Evolutionary conservation across 164 flowering plant genomes (phyloP).

Genomic region (Buxus sempervirens): DNA sequence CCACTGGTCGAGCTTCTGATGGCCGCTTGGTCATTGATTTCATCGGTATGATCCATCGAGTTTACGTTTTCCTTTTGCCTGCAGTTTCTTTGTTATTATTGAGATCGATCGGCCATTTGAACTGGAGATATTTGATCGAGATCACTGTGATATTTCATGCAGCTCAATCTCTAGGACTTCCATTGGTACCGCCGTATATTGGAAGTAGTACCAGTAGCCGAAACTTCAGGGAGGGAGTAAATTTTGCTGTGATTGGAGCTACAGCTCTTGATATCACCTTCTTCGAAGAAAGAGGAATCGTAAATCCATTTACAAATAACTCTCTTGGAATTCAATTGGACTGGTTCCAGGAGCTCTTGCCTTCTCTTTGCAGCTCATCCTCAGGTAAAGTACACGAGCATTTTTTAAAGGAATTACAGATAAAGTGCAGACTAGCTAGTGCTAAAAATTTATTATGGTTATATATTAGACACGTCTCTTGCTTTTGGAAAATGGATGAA

Average conservation of each 20-base stretch:
- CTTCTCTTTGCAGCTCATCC: constrained; percentile 31
- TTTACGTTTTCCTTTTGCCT: neutral
- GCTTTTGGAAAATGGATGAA: too few species aligned
- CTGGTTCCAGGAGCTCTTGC: constrained; percentile 45
- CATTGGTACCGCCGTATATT: constrained; percentile 42
- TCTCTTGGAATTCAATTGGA: constrained; percentile 41
- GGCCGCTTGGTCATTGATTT: constrained; percentile 41
- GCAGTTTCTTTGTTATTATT: neutral
- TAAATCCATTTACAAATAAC: constrained; percentile 28
- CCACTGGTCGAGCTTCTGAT: constrained; percentile 40
- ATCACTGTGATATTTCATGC: too few species aligned
- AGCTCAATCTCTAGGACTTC: constrained; percentile 45
- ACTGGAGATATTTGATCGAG: too few species aligned
- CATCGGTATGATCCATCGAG: constrained; percentile 22
- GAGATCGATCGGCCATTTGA: neutral
- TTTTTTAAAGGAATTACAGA: too few species aligned
- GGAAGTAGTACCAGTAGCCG: constrained; percentile 13
- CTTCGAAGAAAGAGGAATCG: constrained; percentile 16
- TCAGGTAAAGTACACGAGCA: neutral
- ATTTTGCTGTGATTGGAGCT: constrained; percentile 60
- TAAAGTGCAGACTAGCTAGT: too few species aligned
- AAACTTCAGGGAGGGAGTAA: constrained; percentile 32
- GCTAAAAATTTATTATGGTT: too few species aligned
- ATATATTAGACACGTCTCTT: too few species aligned
- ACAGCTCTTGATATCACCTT: constrained; percentile 42